A percentile compares a stretch with the other conserved stretches of the same genome.
Conservation (phyloP, 2,329 filamentous ascomycete species). For the Nakataea oryzae region DNA sequence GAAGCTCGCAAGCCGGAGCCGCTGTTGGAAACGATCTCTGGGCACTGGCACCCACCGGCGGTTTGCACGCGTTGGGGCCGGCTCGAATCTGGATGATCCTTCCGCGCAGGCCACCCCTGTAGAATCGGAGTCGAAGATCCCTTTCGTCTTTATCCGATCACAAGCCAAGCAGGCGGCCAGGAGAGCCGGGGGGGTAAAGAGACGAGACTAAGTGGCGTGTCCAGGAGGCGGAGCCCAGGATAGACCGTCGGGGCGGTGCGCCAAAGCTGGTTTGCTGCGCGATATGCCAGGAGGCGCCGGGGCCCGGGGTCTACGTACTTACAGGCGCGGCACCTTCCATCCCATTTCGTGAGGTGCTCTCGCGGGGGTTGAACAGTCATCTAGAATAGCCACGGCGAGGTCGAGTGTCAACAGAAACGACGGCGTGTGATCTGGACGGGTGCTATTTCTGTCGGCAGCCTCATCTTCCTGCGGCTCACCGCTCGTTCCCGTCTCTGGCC, state of each 20-base stretch:
- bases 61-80: background rate
- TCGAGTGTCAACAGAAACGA: background rate
- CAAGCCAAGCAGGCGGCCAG: background rate
- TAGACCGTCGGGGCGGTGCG: too few species aligned
- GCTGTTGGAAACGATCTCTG: background rate
- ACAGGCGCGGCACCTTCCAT: background rate
- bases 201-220: too few species aligned
- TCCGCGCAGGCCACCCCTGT: background rate
- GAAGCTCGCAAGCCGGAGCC: background rate
- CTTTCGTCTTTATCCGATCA: background rate
- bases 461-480: background rate
- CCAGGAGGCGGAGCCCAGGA: too few species aligned
- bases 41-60: too few species aligned
- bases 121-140: background rate
- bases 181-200: too few species aligned
- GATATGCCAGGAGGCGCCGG: background rate
- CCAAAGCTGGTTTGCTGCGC: background rate
- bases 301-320: background rate
- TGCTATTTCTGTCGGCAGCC: background rate
- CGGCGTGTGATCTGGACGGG: background rate
- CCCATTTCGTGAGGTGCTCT: background rate
- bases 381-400: background rate
- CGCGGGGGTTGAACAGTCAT: background rate
- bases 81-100: background rate
- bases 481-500: background rate